Evolutionary conservation across 2,329 filamentous ascomycete genomes (phyloP).

Genomic region (Geosmithia flava): DNA sequence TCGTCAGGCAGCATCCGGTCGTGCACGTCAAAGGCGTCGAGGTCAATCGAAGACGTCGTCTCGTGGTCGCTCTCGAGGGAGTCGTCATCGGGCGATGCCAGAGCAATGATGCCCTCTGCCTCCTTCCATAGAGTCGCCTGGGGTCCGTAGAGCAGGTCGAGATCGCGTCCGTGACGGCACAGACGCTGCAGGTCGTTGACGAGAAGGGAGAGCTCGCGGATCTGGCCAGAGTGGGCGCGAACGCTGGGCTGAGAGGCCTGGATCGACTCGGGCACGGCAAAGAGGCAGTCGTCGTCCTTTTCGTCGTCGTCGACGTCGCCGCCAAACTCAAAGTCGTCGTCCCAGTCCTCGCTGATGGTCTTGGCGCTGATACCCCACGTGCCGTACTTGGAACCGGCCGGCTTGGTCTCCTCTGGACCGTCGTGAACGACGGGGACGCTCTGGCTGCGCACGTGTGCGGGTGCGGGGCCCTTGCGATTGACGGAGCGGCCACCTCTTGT

Average conservation of each 20-base stretch:
- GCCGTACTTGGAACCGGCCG: slow-evolving; percentile 56
- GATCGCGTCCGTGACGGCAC: slow-evolving; percentile 54
- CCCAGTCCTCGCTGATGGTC: slow-evolving; percentile 76
- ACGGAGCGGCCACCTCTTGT: slow-evolving; percentile 55
- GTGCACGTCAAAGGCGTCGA: slow-evolving; percentile 24
- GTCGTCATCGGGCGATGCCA: slow-evolving; percentile 57
- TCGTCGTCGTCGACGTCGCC: slow-evolving; percentile 25
- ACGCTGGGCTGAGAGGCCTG: slow-evolving; percentile 73
- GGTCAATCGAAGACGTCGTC: slow-evolving; percentile 24
- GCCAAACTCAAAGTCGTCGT: slow-evolving; percentile 75
- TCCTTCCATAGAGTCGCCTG: slow-evolving; percentile 60
- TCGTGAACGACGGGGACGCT: slow-evolving; percentile 67
- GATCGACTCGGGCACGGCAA: slow-evolving; percentile 57
- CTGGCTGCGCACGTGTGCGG: slow-evolving; percentile 64
- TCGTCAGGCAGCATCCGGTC: slow-evolving; percentile 28
- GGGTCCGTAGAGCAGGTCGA: slow-evolving; percentile 50
- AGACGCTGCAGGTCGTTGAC: slow-evolving; percentile 77
- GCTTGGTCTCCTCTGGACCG: slow-evolving; percentile 38
- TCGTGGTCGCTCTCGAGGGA: slow-evolving; percentile 21
- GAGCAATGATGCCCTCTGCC: slow-evolving; percentile 74
- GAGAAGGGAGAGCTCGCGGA: slow-evolving; percentile 66
- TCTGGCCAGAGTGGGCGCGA: slow-evolving; percentile 71
- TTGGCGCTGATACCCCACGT: slow-evolving; percentile 76
- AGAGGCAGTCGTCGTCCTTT: slow-evolving; percentile 18
- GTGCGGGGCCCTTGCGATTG: slow-evolving; percentile 55